phyloP scores from a whole-genome alignment of 164 flowering plant species.

The Amborella trichopoda region DNA sequence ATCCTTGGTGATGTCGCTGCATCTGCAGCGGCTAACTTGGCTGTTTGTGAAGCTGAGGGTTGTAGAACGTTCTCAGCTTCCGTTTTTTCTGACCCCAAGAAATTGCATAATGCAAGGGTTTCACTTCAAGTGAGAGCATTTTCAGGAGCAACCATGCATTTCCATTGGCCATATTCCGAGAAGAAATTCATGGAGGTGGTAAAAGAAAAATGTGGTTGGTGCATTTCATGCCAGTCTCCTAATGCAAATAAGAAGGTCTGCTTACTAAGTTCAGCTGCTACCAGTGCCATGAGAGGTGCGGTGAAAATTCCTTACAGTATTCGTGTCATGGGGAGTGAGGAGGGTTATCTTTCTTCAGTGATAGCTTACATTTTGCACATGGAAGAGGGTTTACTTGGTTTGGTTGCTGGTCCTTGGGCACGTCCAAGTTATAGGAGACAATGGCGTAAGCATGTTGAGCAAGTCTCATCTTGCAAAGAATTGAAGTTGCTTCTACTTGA shows the following conservation, averaged over 20 bases:
- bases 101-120: conserved; percentile 32
- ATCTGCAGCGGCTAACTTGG: conserved; percentile 77
- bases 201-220: conserved; percentile 99
- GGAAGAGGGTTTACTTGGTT: conserved; percentile 71
- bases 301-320: conserved; percentile 34
- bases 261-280: conserved; percentile 68
- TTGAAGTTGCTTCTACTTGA: conserved; percentile 59
- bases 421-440: conserved; percentile 33
- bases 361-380: conserved; percentile 53
- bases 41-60: conserved; percentile 64
- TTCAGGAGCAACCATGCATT: conserved; percentile 46
- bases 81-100: conserved; percentile 32
- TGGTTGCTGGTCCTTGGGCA: conserved; percentile 54
- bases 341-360: conserved; percentile 51
- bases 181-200: conserved; percentile 71
- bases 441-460: conserved; percentile 64
- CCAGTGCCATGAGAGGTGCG: conserved; percentile 49
- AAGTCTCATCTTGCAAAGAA: conserved; percentile 35
- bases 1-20: conserved; percentile 84
- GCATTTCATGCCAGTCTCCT: conserved; percentile 62
- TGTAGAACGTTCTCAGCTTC: conserved; percentile 24
- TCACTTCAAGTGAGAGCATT: conserved; percentile 75
- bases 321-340: conserved; percentile 40
- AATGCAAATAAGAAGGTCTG: conserved; percentile 59
- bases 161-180: conserved; percentile 86